Evolutionary conservation across 176 grass and related monocot genomes (phyloP), one percentile per base, ranked within the genome.

Genomic region (Zoysia pacifica): DNA sequence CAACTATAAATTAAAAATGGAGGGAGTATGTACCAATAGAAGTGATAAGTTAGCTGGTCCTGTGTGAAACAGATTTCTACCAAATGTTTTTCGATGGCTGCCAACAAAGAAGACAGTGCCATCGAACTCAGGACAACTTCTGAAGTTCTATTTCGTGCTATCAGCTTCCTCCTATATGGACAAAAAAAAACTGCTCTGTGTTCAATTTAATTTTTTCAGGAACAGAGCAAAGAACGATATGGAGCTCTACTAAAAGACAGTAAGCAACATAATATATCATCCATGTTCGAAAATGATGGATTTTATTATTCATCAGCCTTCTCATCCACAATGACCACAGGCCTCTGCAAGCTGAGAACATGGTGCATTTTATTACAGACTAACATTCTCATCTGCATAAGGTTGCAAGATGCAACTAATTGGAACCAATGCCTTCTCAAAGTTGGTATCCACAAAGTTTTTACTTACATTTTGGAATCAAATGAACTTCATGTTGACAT

Each of bases 311-410:
- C 19, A 79, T 61, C 37, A 78, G 52, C 68, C 63, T 78, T 74
- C 43, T 67, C 35, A 52, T 50, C 38, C 67, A 67, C 5, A 73
- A 60, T 10, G 37, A 28, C 38, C 48, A 42, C 14, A 15, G 11
- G 11, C 65, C 15, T 72, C 36, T 18, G 5, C 6, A 8, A 28
- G 41, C 15, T 53, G 35, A 12, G 56, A 44, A 84, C 50, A 66
- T 67, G 59, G 6, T n/a, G 48, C 11, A 85, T 51, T 80, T 81
- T 81, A 76, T 73, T 78, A 77, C 40, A 28, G 20, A 81, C 49
- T 39, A 76, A 61, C 72, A 80, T 77, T 77, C n/a, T 81, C 49
- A 73, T 77, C 18, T 85, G 67, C 38, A 81, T 36, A 8, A 56
- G 19, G n/a, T 78, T 78, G 42, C 65, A 52, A 15, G 42, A 9